Percentiles rank a stretch among this genome's conserved stretches.
Conservation (phyloP, 1,284 basidiomycete genomes). For the Leccinum pachyderme region DNA sequence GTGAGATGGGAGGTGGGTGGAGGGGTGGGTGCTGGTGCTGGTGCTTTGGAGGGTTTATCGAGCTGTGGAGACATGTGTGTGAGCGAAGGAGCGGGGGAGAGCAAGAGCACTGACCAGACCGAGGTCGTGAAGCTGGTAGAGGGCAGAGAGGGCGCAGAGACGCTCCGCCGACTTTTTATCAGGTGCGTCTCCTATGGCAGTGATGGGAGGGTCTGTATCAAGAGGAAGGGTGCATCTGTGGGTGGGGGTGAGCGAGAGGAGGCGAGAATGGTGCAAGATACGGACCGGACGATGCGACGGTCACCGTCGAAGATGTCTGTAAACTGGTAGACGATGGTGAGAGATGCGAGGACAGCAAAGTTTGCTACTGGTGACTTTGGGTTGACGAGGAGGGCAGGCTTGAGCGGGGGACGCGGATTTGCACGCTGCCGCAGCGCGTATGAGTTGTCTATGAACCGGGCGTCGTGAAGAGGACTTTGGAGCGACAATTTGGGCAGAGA, state of each 20-base stretch:
- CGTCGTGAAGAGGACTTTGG: slow-evolving; percentile 28
- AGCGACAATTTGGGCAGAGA: slow-evolving; percentile 1
- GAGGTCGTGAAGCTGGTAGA: slow-evolving; percentile 64
- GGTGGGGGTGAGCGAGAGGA: slow-evolving; percentile 3
- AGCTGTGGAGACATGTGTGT: slow-evolving; percentile 15
- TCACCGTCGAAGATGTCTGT: slow-evolving; percentile 20
- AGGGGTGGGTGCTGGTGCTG: not conserved
- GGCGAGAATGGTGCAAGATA: not conserved
- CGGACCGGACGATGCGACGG: slow-evolving; percentile 24
- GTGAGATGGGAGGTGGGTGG: slow-evolving; percentile 28
- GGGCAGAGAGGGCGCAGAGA: slow-evolving; percentile 71
- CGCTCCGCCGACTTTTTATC: slow-evolving; percentile 71
- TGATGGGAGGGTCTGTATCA: slow-evolving; percentile 42
- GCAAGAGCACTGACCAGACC: slow-evolving; percentile 47
- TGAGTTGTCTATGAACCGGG: slow-evolving; percentile 23
- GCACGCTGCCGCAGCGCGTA: slow-evolving; percentile 1
- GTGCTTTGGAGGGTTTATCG: slow-evolving; percentile 30
- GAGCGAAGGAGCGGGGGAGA: not conserved
- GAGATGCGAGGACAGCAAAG: slow-evolving; percentile 17
- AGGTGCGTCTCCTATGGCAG: slow-evolving; percentile 63
- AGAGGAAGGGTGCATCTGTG: slow-evolving; percentile 49
- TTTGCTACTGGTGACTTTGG: slow-evolving; percentile 49
- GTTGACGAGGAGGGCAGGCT: slow-evolving; percentile 36
- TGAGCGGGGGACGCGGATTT: slow-evolving; percentile 23
- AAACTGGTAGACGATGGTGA: slow-evolving; percentile 19